Evolutionary conservation across 2,329 filamentous ascomycete genomes (phyloP).

Genomic region (Metarhizium robertsii): DNA sequence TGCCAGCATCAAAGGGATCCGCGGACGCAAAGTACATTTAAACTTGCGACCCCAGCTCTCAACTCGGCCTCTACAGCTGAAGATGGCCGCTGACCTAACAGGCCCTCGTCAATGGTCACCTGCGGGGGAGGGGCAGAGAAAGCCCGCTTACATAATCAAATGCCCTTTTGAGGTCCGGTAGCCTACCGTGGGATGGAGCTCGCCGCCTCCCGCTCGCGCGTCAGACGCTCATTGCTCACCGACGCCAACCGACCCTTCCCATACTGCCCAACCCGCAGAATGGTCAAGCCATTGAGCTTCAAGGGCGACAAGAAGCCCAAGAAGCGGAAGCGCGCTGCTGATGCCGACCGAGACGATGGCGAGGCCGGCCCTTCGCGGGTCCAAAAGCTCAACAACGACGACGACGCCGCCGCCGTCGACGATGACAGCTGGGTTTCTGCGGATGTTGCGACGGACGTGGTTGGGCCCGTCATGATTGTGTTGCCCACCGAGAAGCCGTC

Average conservation of each 20-base stretch:
- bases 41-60: not conserved
- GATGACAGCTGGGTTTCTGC: conserved; percentile 92
- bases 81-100: no score
- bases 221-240: not conserved
- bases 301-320: conserved; percentile 96
- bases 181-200: conserved; percentile 14
- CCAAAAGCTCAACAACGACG: conserved; percentile 12
- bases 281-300: conserved; percentile 88
- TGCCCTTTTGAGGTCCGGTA: not conserved
- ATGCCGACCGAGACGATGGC: conserved; percentile 36
- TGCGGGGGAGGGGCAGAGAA: not conserved
- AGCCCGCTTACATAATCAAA: conserved; percentile 15
- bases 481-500: conserved; percentile 65
- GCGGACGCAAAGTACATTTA: not conserved
- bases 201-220: conserved; percentile 19
- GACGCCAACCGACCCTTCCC: not conserved
- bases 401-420: conserved; percentile 33
- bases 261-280: conserved; percentile 23
- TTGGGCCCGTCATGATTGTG: conserved; percentile 75
- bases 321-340: conserved; percentile 69
- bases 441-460: conserved; percentile 62
- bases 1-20: not conserved
- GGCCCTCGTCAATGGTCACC: no score
- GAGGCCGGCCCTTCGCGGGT: conserved; percentile 25
- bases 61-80: no score